These are phyloP conservation scores for Saprolegnia parasitica DNA, from an alignment of 352 stramenopile genomes.

Conservation along the genomic window DNA sequence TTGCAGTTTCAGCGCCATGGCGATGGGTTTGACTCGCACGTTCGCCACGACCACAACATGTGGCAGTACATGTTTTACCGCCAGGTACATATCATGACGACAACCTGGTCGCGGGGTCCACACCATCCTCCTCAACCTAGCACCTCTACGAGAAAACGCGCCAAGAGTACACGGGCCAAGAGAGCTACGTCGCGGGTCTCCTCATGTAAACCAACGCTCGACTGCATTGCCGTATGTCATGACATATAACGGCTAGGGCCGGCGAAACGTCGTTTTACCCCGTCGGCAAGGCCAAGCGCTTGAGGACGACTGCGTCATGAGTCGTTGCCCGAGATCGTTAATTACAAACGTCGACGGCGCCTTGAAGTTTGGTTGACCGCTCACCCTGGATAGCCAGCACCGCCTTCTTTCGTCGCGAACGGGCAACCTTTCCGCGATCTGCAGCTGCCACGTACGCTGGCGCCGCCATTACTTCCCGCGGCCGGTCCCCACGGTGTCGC, in stretches of 20 bases:
- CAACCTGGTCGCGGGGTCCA: neutral
- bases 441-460: no score
- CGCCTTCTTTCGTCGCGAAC: no score
- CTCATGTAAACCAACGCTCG: neutral
- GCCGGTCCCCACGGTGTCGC: no score
- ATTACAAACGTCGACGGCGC: neutral
- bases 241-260: no score
- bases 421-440: no score
- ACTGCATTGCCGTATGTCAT: neutral
- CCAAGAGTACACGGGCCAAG: conserved; percentile 17
- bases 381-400: neutral
- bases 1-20: neutral
- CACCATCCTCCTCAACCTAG: neutral
- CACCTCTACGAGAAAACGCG: neutral
- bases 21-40: conserved; percentile 13
- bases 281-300: neutral
- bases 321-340: neutral
- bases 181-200: conserved; percentile 18
- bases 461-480: no score
- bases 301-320: no score
- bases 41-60: conserved; percentile 16
- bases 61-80: conserved; percentile 25
- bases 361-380: neutral
- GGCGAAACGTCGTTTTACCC: neutral
- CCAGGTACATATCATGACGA: neutral